A percentile compares a stretch with the other conserved stretches of the same genome.
Conservation (phyloP, 306 rosid genomes). For the Cucurbita moschata region DNA sequence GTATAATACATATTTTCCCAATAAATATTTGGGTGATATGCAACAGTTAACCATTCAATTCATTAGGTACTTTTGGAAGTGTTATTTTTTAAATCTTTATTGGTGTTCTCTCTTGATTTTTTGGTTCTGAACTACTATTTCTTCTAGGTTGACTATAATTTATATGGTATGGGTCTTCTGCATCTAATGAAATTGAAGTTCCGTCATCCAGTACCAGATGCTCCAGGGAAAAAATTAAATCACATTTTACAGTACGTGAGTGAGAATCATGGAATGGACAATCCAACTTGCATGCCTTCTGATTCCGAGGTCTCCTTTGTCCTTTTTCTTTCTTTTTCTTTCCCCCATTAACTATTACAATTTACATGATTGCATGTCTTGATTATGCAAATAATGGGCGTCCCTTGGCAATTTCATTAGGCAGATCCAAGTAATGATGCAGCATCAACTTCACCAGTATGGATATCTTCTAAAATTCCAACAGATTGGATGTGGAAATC, state of each 20-base stretch:
- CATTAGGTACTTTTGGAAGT: background rate
- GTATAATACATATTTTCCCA: background rate
- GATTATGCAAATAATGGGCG: conserved; percentile 9
- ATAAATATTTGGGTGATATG: background rate
- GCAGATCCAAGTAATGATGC: conserved; percentile 32
- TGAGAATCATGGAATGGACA: conserved; percentile 16
- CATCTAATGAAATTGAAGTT: conserved; percentile 73
- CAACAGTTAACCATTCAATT: background rate
- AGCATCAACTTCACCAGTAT: conserved; percentile 31
- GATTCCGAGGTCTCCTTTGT: conserved; percentile 16
- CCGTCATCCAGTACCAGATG: conserved; percentile 53
- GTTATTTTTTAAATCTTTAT: background rate
- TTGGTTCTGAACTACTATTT: background rate
- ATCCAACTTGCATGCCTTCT: conserved; percentile 23
- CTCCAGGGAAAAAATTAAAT: conserved; percentile 20
- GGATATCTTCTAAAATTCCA: conserved; percentile 51
- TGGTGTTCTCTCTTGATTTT: background rate
- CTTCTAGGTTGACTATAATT: conserved; percentile 31
- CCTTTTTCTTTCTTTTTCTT: background rate
- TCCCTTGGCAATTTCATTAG: conserved; percentile 29
- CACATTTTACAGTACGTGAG: conserved; percentile 15
- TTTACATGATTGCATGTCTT: background rate
- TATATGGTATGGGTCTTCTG: conserved; percentile 84
- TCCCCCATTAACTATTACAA: background rate
- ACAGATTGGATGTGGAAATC: conserved; percentile 51